Base-by-base conservation (phyloP, 2,329 filamentous ascomycete genomes). In the Phialophora tarda region DNA sequence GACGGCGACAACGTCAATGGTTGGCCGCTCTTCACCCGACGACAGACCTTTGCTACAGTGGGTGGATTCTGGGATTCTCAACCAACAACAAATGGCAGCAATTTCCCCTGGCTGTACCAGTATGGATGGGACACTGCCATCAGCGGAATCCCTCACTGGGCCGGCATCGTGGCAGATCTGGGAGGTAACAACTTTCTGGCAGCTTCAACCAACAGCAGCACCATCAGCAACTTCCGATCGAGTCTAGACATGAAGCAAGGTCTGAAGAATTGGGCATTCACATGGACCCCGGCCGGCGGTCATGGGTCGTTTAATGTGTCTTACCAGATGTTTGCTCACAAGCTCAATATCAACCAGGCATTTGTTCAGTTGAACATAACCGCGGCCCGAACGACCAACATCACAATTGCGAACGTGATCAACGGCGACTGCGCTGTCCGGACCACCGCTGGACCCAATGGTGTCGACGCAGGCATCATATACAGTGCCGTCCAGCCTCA, bases 41-140 rank as follows among this genome's bases (percentile, higher is more conserved):
- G 89, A 38, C 86, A 90, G 71, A 84, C 85, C 0, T 91, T 91
- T 74, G 86, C 86, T 1, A 90, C 88, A 0, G 84, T 91, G 30
- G 84, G 86, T 4, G 89, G 89, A 0, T 91, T 91, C 73, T 91
- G 84, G 74, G 83, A 90, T 68, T 80, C 80, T 2, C 86, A 90
- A 73, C 80, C 82, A 2, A 83, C 80, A 32, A 86, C 83, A 0
- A 87, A 85, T 53, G 82, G 83, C 0, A 84, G 84, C 6, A 91
- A 91, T 71, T 91, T 89, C 71, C 82, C 82, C 0, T 91, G 89
- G 88, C 75, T 92, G 51, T 82, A 85, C 63, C 86, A 91, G 70
- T 89, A 90, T 76, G 89, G 89, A 6, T 85, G 85, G 64, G 89
- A 92, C 72, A 89, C 86, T 71, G 88, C 90, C 59, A 89, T 91